A percentile compares a stretch with the other conserved stretches of the same genome.
Conservation (phyloP, 1,284 basidiomycete genomes). For the Cutaneotrichosporon daszewskae region DNA sequence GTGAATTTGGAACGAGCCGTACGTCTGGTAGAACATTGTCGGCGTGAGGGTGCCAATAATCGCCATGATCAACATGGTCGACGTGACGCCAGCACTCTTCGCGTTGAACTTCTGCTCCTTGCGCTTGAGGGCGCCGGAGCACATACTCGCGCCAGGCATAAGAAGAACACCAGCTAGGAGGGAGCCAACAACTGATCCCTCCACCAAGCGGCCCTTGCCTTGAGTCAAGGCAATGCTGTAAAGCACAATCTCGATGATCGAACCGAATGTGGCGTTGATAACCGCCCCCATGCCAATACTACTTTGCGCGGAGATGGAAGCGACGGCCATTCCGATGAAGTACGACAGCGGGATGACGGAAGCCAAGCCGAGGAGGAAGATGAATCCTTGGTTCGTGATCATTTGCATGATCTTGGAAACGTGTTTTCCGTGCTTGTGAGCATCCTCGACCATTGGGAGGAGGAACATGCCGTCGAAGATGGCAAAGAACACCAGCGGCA, state of each 20-base stretch:
- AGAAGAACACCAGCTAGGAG: constrained; percentile 90
- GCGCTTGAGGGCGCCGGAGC: constrained; percentile 78
- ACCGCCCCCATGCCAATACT: constrained; percentile 99
- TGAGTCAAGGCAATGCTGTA: constrained; percentile 85
- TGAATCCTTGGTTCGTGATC: constrained; percentile 68
- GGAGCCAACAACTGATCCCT: constrained; percentile 93
- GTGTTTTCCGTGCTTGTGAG: constrained; percentile 49
- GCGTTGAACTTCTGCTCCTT: constrained; percentile 99
- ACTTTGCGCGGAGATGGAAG: constrained; percentile 94
- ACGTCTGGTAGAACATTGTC: constrained; percentile 97
- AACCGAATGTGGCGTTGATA: constrained; percentile 98
- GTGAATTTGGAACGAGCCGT: constrained; percentile 90
- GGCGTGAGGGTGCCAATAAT: constrained; percentile 95
- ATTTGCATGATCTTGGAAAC: constrained; percentile 55
- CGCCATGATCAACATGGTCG: constrained; percentile 99
- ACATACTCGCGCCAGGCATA: constrained; percentile 97
- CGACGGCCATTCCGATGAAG: constrained; percentile 99
- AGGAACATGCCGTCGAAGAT: constrained; percentile 89
- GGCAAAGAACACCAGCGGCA: constrained; percentile 90
- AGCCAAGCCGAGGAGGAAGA: constrained; percentile 79
- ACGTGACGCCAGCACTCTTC: constrained; percentile 94
- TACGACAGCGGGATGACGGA: constrained; percentile 96
- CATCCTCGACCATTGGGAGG: constrained; percentile 63
- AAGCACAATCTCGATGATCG: constrained; percentile 93
- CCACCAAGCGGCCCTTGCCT: constrained; percentile 86